A percentile compares a stretch with the other conserved stretches of the same genome.
These are phyloP conservation scores for Mychonastes homosphaera DNA, from an alignment of 139 green algal genomes.

Conservation along the genomic window DNA sequence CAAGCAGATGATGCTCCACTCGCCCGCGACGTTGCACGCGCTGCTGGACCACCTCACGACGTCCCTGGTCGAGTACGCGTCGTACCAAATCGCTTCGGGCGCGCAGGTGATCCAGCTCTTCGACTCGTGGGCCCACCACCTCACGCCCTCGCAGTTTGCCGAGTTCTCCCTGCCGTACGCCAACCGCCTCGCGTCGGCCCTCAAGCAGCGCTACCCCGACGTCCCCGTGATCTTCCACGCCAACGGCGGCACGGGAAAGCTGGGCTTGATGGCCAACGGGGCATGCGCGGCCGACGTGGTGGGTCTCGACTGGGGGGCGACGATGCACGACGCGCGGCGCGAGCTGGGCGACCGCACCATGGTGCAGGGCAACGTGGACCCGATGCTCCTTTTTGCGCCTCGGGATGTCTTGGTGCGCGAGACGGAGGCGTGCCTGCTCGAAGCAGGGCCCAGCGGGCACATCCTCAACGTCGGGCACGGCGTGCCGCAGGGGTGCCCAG, in stretches of 20 bases:
- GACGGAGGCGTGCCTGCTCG: conserved; percentile 45
- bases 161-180: conserved; percentile 91
- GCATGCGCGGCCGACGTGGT: conserved; percentile 67
- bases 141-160: conserved; percentile 82
- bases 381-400: conserved; percentile 81
- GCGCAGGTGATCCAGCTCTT: conserved; percentile 94
- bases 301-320: conserved; percentile 82
- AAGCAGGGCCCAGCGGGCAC: conserved; percentile 54
- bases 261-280: conserved; percentile 51
- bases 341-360: conserved; percentile 35
- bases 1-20: conserved; percentile 75
- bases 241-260: conserved; percentile 90
- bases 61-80: conserved; percentile 69
- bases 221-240: conserved; percentile 94
- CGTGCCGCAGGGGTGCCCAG: conserved; percentile 65
- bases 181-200: conserved; percentile 61
- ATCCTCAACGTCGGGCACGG: conserved; percentile 95
- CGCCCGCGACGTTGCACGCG: conserved; percentile 75
- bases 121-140: conserved; percentile 95
- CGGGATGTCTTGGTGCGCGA: conserved; percentile 32
- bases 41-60: conserved; percentile 82
- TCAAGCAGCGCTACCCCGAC: conserved; percentile 62
- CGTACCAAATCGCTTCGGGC: conserved; percentile 89
- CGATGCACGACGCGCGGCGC: conserved; percentile 58
- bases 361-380: conserved; percentile 81